Evolutionary conservation across 306 rosid species (phyloP), one percentile per base, ranked within the genome.

Genomic region (Cicer bijugum): DNA sequence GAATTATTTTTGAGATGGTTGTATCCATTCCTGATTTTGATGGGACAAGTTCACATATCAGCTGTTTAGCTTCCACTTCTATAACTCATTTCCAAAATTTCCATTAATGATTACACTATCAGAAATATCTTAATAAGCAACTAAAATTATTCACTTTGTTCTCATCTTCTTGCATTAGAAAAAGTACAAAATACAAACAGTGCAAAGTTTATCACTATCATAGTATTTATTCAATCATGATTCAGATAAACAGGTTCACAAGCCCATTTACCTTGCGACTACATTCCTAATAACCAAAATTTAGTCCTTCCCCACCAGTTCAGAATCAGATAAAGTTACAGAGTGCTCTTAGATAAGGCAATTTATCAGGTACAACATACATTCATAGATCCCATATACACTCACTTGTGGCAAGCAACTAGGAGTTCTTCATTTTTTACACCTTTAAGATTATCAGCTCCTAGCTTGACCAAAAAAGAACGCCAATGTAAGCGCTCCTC

Each of bases 401-500:
- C 91, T 74, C 66, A 94, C 99, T 91, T 94, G 92, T 91, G 96
- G 85, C 91, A 88, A 67, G 95, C 97, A 81, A 91, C 99, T 52
- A 85, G 88, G 37, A 94, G 99, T 85, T 94, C 99, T 82, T 94
- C 99, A 55, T 91, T 94, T 80, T 89, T 89, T 0, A 85, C 88
- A 79, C 97, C 96, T 83, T 70, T 91, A 16, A 94, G 99, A 86
- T 94, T 94, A 65, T 94, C 99, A 14, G 99, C 91, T 78, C 97
- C 97, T 51, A 94, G 84, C 80, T 94, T 94, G 45, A 94, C 96
- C 62, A 94, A 84, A 84, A 93, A 93, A 35, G 98, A 89, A 79
- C 94, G 92, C 99, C 99, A 91, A 78, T 94, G 98, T 51, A 89
- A 77, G 55, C 97, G 87, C 64, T 94, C 99, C 88, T 93, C 98